phyloP scores from a whole-genome alignment of 495 filamentous ascomycete genomes.

The Neurospora sp. region DNA sequence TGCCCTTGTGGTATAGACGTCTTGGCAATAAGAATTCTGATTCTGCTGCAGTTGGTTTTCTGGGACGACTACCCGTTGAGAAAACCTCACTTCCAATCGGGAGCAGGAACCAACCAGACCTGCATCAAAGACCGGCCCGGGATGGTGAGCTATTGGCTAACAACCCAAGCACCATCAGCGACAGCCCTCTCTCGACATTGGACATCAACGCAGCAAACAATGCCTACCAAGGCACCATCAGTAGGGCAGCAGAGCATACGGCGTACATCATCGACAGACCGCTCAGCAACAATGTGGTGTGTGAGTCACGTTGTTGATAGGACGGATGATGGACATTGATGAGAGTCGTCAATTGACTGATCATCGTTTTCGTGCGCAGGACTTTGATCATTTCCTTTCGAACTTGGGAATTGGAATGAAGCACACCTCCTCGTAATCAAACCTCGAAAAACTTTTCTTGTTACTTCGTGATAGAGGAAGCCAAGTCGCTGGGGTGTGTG shows the following conservation, averaged over 20 bases:
- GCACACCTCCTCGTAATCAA: neutral
- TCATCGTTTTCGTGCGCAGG: neutral
- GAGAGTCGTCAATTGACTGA: neutral
- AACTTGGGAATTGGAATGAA: neutral
- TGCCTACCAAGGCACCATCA: constrained; percentile 12
- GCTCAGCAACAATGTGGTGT: constrained; percentile 3
- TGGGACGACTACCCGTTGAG: neutral
- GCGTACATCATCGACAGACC: constrained; percentile 16
- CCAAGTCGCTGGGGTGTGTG: neutral
- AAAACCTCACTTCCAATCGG: constrained; percentile 23
- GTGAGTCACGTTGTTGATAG: constrained; percentile 23
- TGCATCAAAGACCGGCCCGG: constrained; percentile 25
- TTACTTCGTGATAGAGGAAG: neutral
- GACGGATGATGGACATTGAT: neutral
- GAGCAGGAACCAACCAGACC: constrained; percentile 8
- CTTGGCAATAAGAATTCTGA: neutral
- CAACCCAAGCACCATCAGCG: constrained; percentile 13
- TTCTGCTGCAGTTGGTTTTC: neutral
- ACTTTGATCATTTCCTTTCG: neutral
- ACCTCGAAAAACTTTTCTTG: neutral
- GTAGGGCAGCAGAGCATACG: constrained; percentile 30
- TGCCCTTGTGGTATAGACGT: neutral
- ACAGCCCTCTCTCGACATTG: constrained; percentile 29
- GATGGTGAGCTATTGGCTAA: constrained; percentile 27
- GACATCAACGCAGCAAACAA: constrained; percentile 37